A percentile compares a stretch with the other conserved stretches of the same genome.
Evolutionary conservation across 140 eudicot species (phyloP).

Genomic region (Stevia rebaudiana): DNA sequence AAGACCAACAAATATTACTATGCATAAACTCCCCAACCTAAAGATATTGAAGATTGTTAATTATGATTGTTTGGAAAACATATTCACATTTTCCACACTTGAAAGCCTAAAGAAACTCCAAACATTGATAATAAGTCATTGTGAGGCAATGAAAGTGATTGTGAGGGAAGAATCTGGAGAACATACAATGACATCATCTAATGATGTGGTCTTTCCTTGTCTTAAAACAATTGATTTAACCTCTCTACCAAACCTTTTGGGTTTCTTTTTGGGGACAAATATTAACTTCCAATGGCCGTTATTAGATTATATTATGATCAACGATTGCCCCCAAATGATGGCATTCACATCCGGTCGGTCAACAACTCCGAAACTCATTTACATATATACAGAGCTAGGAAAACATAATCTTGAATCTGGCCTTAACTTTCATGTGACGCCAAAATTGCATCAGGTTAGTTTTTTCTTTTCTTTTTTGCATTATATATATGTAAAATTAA

Average conservation of each 20-base stretch:
- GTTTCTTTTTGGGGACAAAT: neutral
- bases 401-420: conserved; percentile 14
- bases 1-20: neutral
- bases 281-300: neutral
- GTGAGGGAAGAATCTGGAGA: neutral
- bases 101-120: conserved; percentile 10
- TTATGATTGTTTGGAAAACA: neutral
- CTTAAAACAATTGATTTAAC: neutral
- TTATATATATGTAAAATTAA: neutral
- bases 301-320: conserved; percentile 3
- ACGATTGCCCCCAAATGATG: conserved; percentile 12
- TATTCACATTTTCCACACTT: conserved; percentile 5
- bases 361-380: neutral
- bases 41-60: neutral
- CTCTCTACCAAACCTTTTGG: neutral
- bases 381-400: neutral
- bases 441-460: too few species aligned
- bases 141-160: conserved; percentile 4
- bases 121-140: neutral
- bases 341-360: conserved; percentile 1
- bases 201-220: conserved; percentile 4
- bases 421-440: conserved; percentile 1
- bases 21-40: conserved; percentile 14
- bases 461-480: too few species aligned
- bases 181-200: neutral